A percentile compares a stretch with the other conserved stretches of the same genome.
These are phyloP conservation scores for Kwoniella shandongensis DNA, from an alignment of 768 basidiomycete species.

Conservation along the genomic window DNA sequence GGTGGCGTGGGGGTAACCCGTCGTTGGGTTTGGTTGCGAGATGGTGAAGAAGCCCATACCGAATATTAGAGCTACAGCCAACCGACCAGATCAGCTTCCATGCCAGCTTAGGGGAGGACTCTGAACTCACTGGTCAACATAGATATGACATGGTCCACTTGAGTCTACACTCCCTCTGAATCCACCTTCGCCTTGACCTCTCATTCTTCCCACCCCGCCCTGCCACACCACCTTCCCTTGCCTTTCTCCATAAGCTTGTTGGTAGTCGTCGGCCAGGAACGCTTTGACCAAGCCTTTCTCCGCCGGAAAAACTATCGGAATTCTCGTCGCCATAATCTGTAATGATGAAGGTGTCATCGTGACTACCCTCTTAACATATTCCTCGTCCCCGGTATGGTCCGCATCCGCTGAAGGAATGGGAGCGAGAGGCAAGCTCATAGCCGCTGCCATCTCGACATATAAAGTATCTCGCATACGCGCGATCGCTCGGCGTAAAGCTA, in stretches of 20 bases:
- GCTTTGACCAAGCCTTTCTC: slow-evolving; percentile 33
- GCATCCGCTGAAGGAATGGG: slow-evolving; percentile 16
- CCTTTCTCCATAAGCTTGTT: slow-evolving; percentile 31
- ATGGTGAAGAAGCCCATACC: slow-evolving; percentile 35
- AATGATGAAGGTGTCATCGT: slow-evolving; percentile 33
- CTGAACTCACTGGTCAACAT: slow-evolving; percentile 48
- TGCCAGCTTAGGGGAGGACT: background rate
- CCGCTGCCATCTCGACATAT: slow-evolving; percentile 27
- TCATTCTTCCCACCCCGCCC: slow-evolving; percentile 43
- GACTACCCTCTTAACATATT: slow-evolving; percentile 12
- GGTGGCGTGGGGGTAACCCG: slow-evolving; percentile 34
- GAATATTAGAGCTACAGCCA: slow-evolving; percentile 48
- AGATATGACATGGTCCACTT: slow-evolving; percentile 35
- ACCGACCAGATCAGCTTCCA: background rate
- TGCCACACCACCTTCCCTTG: slow-evolving; percentile 45
- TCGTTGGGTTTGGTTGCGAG: slow-evolving; percentile 8
- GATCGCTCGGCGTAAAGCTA: slow-evolving; percentile 22
- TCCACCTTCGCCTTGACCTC: slow-evolving; percentile 22
- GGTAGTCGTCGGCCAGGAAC: slow-evolving; percentile 20
- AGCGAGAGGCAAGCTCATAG: slow-evolving; percentile 30
- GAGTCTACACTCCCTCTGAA: slow-evolving; percentile 19
- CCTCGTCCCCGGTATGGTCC: slow-evolving; percentile 3
- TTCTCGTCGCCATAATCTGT: slow-evolving; percentile 16
- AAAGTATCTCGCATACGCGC: slow-evolving; percentile 34
- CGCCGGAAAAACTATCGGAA: slow-evolving; percentile 29